Percentiles rank a stretch among this genome's conserved stretches.
Conservation (phyloP, 2,329 filamentous ascomycete species). For the Nemania sp. region DNA sequence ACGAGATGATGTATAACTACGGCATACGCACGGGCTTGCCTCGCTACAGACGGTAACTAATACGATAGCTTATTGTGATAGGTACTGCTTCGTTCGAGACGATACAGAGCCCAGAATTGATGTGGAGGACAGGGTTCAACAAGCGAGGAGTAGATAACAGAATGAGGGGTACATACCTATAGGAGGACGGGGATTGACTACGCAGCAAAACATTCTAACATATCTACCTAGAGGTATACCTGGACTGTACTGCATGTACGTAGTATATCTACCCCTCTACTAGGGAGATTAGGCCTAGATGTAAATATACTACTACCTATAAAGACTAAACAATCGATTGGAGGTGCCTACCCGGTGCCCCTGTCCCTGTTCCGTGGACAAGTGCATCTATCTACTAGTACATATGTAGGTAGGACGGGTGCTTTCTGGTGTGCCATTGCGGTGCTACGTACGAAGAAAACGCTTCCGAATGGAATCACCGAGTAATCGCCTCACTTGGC, state of each 20-base stretch:
- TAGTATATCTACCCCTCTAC: not conserved
- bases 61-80: not conserved
- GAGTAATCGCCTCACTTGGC: not conserved
- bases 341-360: slow-evolving; percentile 2
- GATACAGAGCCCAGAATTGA: not conserved
- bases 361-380: slow-evolving; percentile 10
- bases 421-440: too few relatives aligned
- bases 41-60: not conserved
- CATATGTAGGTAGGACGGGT: not conserved
- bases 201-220: not conserved
- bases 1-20: slow-evolving; percentile 1
- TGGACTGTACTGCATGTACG: not conserved
- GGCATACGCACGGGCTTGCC: not conserved
- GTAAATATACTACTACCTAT: not conserved
- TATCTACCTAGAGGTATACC: not conserved
- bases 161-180: not conserved
- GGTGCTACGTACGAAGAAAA: not conserved
- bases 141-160: not conserved
- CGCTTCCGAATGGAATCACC: not conserved
- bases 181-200: not conserved
- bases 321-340: not conserved
- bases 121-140: slow-evolving; percentile 3
- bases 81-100: not conserved
- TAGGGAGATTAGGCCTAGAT: not conserved
- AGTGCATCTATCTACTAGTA: not conserved